A percentile compares a stretch with the other conserved stretches of the same genome.
phyloP scores from a whole-genome alignment of 2,329 filamentous ascomycete species.

The Pseudocercospora ulei region DNA sequence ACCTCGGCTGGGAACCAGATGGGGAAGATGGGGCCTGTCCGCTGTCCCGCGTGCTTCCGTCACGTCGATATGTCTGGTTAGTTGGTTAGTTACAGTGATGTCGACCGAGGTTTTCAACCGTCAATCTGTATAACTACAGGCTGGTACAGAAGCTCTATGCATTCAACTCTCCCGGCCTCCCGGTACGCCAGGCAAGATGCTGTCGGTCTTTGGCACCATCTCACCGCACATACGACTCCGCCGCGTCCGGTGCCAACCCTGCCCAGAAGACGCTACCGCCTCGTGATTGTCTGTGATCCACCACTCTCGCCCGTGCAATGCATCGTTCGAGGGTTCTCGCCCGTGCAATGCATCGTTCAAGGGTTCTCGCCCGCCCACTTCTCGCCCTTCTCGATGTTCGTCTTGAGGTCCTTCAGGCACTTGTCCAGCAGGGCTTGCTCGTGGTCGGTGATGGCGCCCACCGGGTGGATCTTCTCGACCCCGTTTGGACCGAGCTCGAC shows the following conservation, averaged over 20 bases:
- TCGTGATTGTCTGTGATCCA: constrained; percentile 1
- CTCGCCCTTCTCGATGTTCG: constrained; percentile 89
- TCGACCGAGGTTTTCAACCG: constrained; percentile 8
- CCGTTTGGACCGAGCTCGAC: constrained; percentile 95
- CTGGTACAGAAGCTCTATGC: constrained; percentile 22
- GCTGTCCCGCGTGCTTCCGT: no score
- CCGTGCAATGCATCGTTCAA: constrained; percentile 22
- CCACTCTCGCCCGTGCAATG: constrained; percentile 1
- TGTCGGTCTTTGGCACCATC: constrained; percentile 10
- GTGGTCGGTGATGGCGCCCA: constrained; percentile 72
- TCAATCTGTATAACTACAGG: constrained; percentile 24
- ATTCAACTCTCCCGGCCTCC: constrained; percentile 14
- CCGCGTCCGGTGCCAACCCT: constrained; percentile 13
- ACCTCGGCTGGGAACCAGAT: no score
- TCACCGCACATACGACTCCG: constrained; percentile 9
- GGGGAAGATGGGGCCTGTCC: no score
- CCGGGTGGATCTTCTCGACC: constrained; percentile 81
- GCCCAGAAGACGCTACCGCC: constrained; percentile 8
- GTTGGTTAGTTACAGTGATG: no score
- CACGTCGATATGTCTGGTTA: no score
- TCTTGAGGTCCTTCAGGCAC: constrained; percentile 72
- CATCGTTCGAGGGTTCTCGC: constrained; percentile 34
- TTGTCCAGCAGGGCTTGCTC: constrained; percentile 87
- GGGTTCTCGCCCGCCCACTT: constrained; percentile 55
- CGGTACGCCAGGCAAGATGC: constrained; percentile 7